Base-by-base conservation (phyloP, 306 rosid species). In the Prunus fruticosa region DNA sequence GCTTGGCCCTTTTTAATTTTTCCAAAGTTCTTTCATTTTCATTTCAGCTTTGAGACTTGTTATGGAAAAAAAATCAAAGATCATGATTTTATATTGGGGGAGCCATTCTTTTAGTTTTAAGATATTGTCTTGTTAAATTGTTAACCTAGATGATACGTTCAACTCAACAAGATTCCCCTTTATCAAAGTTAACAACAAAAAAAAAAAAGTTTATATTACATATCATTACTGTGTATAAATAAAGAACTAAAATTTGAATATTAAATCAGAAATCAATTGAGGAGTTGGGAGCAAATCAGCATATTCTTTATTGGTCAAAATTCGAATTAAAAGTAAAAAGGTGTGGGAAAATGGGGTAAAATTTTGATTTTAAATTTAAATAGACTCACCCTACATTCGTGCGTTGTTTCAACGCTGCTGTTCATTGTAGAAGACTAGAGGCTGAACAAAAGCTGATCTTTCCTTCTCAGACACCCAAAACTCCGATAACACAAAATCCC, bases 381-480 rank as follows among this genome's bases (percentile, higher is more conserved):
- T 3, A 19, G 18, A 60, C 20, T 23, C 19, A 73, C 8, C 64
- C 25, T 4, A 22, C 43, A 46, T 60, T 16, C 16, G 77, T 45
- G 77, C 77, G 54, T 72, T 15, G 76, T 41, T 2, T 41, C 43
- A 56, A 72, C 67, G 77, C 77, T 16, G 60, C 65, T 43, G 22
- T 61, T 73, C 41, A 27, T 9, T 18, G 38, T 0, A 57, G 75
- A 53, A 12, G 64, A 54, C 66, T 7, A 47, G 54, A 72, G 64
- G 19, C 52, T 53, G 30, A 72, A 28, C 67, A 20, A 43, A 25
- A 41, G 7, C 64, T 49, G 27, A 73, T 18, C 74, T 60, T 41
- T 16, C 57, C 53, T 58, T 53, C 41, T 54, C 23, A 22, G 38
- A 6, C 56, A 46, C 27, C 45, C 32, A 52, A 23, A 49, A 46